Evolutionary conservation across 2,329 filamentous ascomycete species (phyloP), one percentile per base, ranked within the genome.

Genomic region (Aspergillus sp.): DNA sequence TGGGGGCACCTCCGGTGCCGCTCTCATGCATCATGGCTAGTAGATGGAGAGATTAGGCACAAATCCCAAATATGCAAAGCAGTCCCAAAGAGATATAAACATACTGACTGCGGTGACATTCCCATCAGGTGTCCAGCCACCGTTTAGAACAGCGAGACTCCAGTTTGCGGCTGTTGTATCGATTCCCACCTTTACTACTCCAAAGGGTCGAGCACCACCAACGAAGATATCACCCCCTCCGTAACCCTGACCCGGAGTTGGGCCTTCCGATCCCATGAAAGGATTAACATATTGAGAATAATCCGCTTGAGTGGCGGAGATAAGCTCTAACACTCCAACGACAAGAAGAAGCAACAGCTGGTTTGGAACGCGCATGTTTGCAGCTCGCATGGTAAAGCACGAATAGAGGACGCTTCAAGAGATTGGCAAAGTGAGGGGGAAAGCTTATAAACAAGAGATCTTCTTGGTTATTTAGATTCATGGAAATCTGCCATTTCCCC

Each of bases 51-150:
- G 17, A 36, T 39, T 15, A 42, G 23, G 54, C 53, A 42, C 15
- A 17, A 7, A 19, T 15, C 8, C 19, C 3, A 17, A 32, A 5
- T 19, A 47, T 30, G 6, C 17, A 8, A 8, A 30, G 17, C 8
- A 39, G 21, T 6, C 5, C 21, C n/a, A 5, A 27, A 25, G 11
- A 38, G 19, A 5, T 6, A 36, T 13, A 36, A 36, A 62, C 62
- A 36, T 61, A 64, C 70, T 72, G 67, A 84, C 83, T 15, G 81
- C 83, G 5, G 80, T 80, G 30, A 84, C 73, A 61, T 78, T 81
- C 2, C 79, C 81, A 65, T 84, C 82, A 0, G 80, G 80, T 15
- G 71, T 71, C 71, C 78, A 80, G 3, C 78, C 79, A 21, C 77
- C 77, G 65, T 80, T 80, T 30, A 76, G 66, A 54, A 74, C 70